A percentile compares a stretch with the other conserved stretches of the same genome.
Conservation (phyloP, 164 flowering plant species). For the Tinospora cordifolia region DNA sequence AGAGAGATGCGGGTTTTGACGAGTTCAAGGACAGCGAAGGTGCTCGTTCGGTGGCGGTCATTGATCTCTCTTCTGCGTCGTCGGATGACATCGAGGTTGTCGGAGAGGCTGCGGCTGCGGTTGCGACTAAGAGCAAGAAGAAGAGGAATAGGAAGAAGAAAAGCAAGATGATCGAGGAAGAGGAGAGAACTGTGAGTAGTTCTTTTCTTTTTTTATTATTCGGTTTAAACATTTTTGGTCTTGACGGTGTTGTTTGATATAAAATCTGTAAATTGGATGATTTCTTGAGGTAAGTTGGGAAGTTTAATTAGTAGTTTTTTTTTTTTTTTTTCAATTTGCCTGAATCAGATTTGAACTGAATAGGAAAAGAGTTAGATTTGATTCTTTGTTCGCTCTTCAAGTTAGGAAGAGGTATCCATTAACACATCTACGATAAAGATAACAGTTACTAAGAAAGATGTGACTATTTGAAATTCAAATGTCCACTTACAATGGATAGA, state of each 20-base stretch:
- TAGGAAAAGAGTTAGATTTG: background rate
- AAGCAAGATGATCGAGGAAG: constrained; percentile 2
- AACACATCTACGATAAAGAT: too few relatives aligned
- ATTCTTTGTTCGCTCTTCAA: background rate
- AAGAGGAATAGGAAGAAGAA: constrained; percentile 16
- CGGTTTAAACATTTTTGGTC: too few relatives aligned
- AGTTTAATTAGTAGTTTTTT: too few relatives aligned
- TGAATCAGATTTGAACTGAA: background rate
- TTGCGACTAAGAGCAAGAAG: constrained; percentile 11
- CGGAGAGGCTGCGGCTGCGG: background rate
- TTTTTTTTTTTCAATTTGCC: background rate
- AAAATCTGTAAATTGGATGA: background rate
- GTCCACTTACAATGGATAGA: background rate
- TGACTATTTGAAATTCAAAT: background rate
- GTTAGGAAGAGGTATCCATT: background rate
- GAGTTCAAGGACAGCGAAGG: constrained; percentile 2
- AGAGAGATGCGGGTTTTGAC: constrained; percentile 12
- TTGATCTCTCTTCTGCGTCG: constrained; percentile 18
- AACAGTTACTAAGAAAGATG: background rate
- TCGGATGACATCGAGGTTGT: constrained; percentile 16
- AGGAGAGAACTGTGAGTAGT: constrained; percentile 14
- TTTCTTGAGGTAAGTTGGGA: background rate
- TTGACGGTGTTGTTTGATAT: background rate
- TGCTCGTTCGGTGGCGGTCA: constrained; percentile 3
- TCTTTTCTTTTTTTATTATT: background rate